phyloP scores from a whole-genome alignment of 768 basidiomycete genomes.

The Rhodotorula taiwanensis region DNA sequence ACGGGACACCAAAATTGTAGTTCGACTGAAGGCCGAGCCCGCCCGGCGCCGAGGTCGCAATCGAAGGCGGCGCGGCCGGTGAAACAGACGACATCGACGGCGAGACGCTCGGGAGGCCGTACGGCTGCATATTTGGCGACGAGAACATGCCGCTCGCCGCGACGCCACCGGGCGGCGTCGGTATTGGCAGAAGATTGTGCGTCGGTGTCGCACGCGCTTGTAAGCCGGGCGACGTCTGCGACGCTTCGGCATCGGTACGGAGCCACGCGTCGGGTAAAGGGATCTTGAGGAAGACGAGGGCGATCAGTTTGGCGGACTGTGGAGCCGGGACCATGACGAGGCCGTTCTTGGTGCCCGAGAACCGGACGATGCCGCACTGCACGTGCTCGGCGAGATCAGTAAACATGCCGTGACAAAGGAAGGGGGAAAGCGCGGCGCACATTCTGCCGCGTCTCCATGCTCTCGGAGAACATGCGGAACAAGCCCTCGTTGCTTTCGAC shows the following conservation, averaged over 20 bases:
- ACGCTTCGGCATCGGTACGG: neutral
- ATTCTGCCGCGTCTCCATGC: conserved; percentile 20
- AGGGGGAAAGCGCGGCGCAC: conserved; percentile 17
- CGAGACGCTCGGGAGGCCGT: neutral
- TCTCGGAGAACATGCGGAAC: conserved; percentile 27
- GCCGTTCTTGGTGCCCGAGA: conserved; percentile 20
- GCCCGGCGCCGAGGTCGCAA: too few relatives aligned
- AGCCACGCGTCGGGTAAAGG: conserved; percentile 24
- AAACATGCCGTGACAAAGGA: too few relatives aligned
- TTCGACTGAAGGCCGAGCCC: too few relatives aligned
- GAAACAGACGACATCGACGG: neutral
- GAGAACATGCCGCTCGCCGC: conserved; percentile 19
- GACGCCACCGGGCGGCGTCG: neutral
- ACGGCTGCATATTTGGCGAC: neutral
- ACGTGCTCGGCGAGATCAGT: too few relatives aligned
- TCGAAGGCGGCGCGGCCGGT: neutral
- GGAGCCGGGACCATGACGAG: conserved; percentile 30
- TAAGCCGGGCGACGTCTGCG: neutral
- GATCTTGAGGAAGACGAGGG: conserved; percentile 32
- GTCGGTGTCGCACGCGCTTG: neutral
- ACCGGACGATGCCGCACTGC: conserved; percentile 31
- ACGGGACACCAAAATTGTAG: too few relatives aligned
- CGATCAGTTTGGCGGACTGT: conserved; percentile 16
- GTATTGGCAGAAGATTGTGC: neutral
- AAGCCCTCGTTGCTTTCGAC: conserved; percentile 28